Percentiles rank a stretch among this genome's conserved stretches.
phyloP scores from a whole-genome alignment of 768 basidiomycete genomes.

The Mycena albidolilacea region DNA sequence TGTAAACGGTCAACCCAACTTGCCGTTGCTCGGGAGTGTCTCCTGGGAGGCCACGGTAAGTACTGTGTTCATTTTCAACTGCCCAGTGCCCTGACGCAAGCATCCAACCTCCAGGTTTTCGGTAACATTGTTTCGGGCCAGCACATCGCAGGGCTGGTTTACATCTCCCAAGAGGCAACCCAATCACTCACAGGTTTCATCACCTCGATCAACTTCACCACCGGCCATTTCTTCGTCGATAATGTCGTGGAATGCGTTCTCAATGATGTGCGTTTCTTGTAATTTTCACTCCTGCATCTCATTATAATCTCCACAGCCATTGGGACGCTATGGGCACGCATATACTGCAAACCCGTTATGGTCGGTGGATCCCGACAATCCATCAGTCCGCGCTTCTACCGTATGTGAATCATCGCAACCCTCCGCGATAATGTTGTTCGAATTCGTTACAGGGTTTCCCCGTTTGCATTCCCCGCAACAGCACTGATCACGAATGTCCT shows the following conservation, averaged over 20 bases:
- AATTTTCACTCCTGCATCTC: neutral
- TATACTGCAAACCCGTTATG: conserved; percentile 27
- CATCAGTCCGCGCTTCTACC: conserved; percentile 17
- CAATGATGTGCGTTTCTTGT: conserved; percentile 9
- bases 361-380: conserved; percentile 30
- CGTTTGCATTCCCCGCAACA: conserved; percentile 34
- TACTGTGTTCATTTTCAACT: too few relatives aligned
- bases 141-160: conserved; percentile 29
- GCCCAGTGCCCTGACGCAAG: too few relatives aligned
- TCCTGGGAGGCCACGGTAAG: conserved; percentile 28
- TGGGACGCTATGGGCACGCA: conserved; percentile 17
- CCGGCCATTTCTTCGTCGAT: conserved; percentile 18
- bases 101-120: conserved; percentile 3
- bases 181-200: conserved; percentile 27
- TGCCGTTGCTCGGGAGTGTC: conserved; percentile 22
- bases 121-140: conserved; percentile 18
- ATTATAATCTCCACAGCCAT: neutral
- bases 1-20: neutral
- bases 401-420: neutral
- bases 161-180: conserved; percentile 8
- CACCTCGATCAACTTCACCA: conserved; percentile 6
- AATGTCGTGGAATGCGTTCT: conserved; percentile 5
- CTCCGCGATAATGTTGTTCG: neutral
- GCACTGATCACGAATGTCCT: conserved; percentile 10
- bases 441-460: conserved; percentile 10